A percentile compares a stretch with the other conserved stretches of the same genome.
These are phyloP conservation scores for Penicillium frequentans DNA, from an alignment of 2,329 filamentous ascomycete genomes.

Conservation along the genomic window DNA sequence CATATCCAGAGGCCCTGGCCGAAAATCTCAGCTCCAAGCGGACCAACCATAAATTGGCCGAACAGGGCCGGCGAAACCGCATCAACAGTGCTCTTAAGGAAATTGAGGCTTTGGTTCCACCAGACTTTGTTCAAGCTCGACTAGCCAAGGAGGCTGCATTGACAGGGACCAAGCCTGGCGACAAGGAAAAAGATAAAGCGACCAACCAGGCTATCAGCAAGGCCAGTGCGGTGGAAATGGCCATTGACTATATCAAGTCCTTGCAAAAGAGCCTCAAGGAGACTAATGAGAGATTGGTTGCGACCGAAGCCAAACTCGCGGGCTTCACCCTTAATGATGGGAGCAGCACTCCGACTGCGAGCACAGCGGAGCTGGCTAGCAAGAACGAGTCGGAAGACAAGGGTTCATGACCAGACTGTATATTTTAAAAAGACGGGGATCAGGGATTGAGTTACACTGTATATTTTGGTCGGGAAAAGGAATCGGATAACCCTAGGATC, in stretches of 20 bases:
- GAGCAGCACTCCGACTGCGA: background rate
- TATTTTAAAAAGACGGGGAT: background rate
- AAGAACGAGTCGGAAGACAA: slow-evolving; percentile 1
- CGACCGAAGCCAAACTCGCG: slow-evolving; percentile 56
- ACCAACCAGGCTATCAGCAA: slow-evolving; percentile 73
- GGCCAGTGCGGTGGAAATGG: slow-evolving; percentile 94
- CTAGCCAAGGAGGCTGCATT: slow-evolving; percentile 38
- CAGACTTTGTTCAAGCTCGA: slow-evolving; percentile 45
- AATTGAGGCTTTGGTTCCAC: slow-evolving; percentile 82
- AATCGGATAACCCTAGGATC: background rate
- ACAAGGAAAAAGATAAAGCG: slow-evolving; percentile 51
- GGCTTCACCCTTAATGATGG: slow-evolving; percentile 3
- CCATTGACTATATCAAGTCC: slow-evolving; percentile 90
- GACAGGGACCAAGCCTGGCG: slow-evolving; percentile 41
- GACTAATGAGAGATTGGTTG: slow-evolving; percentile 62
- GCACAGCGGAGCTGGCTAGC: background rate
- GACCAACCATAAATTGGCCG: slow-evolving; percentile 96
- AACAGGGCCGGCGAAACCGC: slow-evolving; percentile 90
- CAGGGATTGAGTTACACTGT: background rate
- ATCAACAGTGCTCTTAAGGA: slow-evolving; percentile 93
- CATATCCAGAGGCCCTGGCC: slow-evolving; percentile 85
- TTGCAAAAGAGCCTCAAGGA: slow-evolving; percentile 72
- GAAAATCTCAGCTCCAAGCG: slow-evolving; percentile 94
- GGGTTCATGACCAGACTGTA: slow-evolving; percentile 8
- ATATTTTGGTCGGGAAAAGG: background rate